These are phyloP conservation scores for Stentor coeruleus DNA, from an alignment of 73 alveolate genomes.

Conservation along the genomic window DNA sequence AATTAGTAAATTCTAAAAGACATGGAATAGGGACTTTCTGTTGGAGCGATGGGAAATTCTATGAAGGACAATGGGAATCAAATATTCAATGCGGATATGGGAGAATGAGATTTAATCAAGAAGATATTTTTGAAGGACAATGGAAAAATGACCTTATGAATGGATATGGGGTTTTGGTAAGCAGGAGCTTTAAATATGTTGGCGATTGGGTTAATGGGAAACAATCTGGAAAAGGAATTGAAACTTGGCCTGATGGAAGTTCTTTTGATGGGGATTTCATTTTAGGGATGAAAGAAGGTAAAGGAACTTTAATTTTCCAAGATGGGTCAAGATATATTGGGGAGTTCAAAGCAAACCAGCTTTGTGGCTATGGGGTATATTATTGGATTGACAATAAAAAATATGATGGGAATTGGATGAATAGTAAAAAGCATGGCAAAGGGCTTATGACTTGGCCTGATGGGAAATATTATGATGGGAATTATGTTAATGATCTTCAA, in stretches of 20 bases:
- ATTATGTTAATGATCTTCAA: neutral
- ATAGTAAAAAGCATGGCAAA: slow-evolving; percentile 43
- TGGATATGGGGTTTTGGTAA: too few species aligned
- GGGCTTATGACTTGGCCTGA: slow-evolving; percentile 21
- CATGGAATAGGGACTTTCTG: too few species aligned
- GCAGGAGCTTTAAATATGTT: slow-evolving; percentile 40
- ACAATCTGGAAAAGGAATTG: slow-evolving; percentile 57
- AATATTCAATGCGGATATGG: too few species aligned
- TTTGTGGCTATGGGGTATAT: slow-evolving; percentile 32
- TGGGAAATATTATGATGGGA: neutral
- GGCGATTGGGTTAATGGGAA: slow-evolving; percentile 67
- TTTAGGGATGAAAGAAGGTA: neutral
- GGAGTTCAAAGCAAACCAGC: neutral
- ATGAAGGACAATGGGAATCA: too few species aligned
- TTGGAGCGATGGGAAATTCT: too few species aligned
- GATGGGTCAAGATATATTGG: slow-evolving; percentile 18
- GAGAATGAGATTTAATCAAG: neutral
- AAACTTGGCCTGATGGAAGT: neutral
- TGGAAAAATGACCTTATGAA: too few species aligned
- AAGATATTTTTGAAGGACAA: too few species aligned
- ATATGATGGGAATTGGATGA: slow-evolving; percentile 48
- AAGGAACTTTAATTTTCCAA: neutral
- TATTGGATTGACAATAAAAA: slow-evolving; percentile 32
- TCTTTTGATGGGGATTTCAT: neutral
- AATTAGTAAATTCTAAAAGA: too few species aligned